These are phyloP conservation scores for Aaosphaeria arxii DNA, from an alignment of 2,329 filamentous ascomycete species.

Conservation along the genomic window DNA sequence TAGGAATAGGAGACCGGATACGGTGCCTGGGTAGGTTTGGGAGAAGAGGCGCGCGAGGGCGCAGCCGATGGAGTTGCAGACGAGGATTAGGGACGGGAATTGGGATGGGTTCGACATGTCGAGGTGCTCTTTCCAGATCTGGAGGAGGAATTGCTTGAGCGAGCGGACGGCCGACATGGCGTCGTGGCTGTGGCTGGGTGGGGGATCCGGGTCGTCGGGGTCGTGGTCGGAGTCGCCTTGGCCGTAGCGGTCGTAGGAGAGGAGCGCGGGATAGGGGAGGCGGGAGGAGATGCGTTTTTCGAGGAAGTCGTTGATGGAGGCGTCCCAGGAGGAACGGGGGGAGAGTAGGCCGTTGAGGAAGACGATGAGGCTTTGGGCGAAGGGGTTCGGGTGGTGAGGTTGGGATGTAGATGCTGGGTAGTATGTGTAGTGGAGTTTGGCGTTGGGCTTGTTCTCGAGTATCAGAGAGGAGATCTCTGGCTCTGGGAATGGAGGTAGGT, in stretches of 20 bases:
- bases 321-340: constrained; percentile 39
- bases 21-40: constrained; percentile 43
- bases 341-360: constrained; percentile 46
- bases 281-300: constrained; percentile 20
- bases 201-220: constrained; percentile 29
- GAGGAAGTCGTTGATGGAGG: constrained; percentile 28
- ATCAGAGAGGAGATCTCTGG: constrained; percentile 24
- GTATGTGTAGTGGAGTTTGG: constrained; percentile 33
- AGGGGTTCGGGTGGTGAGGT: constrained; percentile 24
- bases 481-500: constrained; percentile 25
- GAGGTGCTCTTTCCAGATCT: constrained; percentile 37
- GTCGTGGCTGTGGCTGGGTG: constrained; percentile 48
- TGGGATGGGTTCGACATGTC: constrained; percentile 30
- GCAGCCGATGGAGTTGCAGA: constrained; percentile 54
- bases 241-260: constrained; percentile 59
- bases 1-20: constrained; percentile 51
- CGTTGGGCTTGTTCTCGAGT: constrained; percentile 27
- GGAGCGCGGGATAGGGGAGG: constrained; percentile 40
- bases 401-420: constrained; percentile 25
- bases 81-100: constrained; percentile 41
- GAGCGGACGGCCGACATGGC: constrained; percentile 43
- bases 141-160: constrained; percentile 44
- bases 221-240: constrained; percentile 54
- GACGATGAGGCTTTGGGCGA: constrained; percentile 38
- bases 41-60: constrained; percentile 53